phyloP scores from a whole-genome alignment of 202 grass and related monocot genomes.

The Miscanthus sacchariflorus region DNA sequence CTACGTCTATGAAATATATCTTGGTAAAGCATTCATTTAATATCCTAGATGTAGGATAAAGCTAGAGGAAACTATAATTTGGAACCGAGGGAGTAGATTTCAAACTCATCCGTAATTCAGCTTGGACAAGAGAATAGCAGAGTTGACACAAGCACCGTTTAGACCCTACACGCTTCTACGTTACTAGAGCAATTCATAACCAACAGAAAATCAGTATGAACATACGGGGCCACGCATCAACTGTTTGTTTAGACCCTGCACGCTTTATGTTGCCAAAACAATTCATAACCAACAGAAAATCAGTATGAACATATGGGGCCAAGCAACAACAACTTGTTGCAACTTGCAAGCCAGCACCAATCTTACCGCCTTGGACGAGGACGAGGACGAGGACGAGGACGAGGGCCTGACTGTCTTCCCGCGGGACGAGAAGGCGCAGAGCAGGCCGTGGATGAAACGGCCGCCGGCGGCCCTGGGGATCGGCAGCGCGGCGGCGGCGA shows the following conservation, averaged over 20 bases:
- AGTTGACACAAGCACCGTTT: background rate
- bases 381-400: background rate
- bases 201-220: background rate
- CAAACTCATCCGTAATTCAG: background rate
- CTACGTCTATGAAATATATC: too few relatives aligned
- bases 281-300: background rate
- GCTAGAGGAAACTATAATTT: background rate
- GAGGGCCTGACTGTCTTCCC: slow-evolving; percentile 65
- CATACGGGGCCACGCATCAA: slow-evolving; percentile 11
- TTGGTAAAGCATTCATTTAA: background rate
- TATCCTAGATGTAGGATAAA: background rate
- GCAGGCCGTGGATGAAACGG: slow-evolving; percentile 53
- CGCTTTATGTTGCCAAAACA: slow-evolving; percentile 2
- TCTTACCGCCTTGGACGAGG: slow-evolving; percentile 45
- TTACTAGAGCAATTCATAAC: slow-evolving; percentile 4
- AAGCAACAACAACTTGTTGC: background rate
- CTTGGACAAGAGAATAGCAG: background rate
- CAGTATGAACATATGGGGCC: background rate
- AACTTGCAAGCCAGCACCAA: background rate
- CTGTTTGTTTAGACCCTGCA: background rate
- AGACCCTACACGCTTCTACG: background rate
- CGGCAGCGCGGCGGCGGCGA: slow-evolving; percentile 69
- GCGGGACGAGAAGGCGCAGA: slow-evolving; percentile 59
- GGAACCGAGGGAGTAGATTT: background rate
- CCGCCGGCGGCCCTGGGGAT: slow-evolving; percentile 49